Evolutionary conservation across 306 rosid genomes (phyloP), one percentile per base, ranked within the genome.

Genomic region (apple (Malus domestica)): DNA sequence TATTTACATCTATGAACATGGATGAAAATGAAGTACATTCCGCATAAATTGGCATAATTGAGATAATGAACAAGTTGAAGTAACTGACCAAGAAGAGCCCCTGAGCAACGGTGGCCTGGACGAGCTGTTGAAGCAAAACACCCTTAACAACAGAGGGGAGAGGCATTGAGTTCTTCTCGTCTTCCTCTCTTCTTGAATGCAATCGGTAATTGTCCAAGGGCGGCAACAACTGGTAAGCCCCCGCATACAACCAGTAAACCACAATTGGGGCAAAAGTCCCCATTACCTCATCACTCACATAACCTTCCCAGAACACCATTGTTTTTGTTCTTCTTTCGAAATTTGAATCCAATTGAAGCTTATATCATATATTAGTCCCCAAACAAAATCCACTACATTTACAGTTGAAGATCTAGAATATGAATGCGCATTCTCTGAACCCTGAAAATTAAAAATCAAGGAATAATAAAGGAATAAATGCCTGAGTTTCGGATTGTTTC

Each of bases 211-310:
- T 87, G 30, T 91, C 96, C 76, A 91, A 71, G 68, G 87, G 88
- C 60, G 86, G 96, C 77, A 88, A 81, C 83, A 84, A 84, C 83
- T 90, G 90, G 81, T 91, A 89, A 58, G 91, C 69, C 62, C 93
- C 98, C 29, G 91, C 96, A 84, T 93, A 93, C 44, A 89, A 59
- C 98, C 98, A 93, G 86, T 93, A 93, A 8, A 93, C 78, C 78
- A 89, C 83, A 78, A 93, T 88, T n/a, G 97, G 97, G 57, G 96
- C 97, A 81, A 91, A 87, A 0, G 98, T 93, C 44, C 93, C 98
- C 92, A 93, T 87, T 74, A 90, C 69, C 68, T 93, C 97, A 68
- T 93, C 98, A 68, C 93, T 90, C 78, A 88, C 93, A 79, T 88
- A 90, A 18, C 83, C 88, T 75, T 89, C 96, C 96, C 96, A 90